phyloP scores from a whole-genome alignment of 2,329 filamentous ascomycete species.

The Aspergillus vadensis region DNA sequence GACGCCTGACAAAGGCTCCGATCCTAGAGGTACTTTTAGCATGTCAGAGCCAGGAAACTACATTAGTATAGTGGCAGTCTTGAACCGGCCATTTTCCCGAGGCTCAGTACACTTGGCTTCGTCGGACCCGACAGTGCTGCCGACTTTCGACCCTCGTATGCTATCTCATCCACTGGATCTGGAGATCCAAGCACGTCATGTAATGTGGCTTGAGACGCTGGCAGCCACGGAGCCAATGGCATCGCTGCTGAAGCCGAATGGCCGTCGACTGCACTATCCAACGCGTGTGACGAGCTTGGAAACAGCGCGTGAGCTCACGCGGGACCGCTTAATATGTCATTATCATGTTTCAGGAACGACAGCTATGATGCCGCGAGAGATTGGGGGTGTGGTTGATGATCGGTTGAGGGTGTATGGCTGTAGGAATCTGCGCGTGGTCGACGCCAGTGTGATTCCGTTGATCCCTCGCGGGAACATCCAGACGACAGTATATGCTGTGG shows the following conservation, averaged over 20 bases:
- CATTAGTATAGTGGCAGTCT: slow-evolving; percentile 25
- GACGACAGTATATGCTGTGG: slow-evolving; percentile 12
- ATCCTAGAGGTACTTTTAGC: slow-evolving; percentile 15
- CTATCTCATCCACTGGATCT: slow-evolving; percentile 49
- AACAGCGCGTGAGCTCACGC: slow-evolving; percentile 20
- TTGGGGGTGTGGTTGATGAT: slow-evolving; percentile 13
- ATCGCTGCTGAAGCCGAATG: slow-evolving; percentile 35
- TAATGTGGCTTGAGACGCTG: slow-evolving; percentile 37
- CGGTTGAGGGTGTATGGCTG: slow-evolving; percentile 12
- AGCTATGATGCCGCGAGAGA: slow-evolving; percentile 9
- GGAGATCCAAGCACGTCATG: slow-evolving; percentile 41
- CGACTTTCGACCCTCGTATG: slow-evolving; percentile 48
- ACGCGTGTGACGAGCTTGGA: slow-evolving; percentile 14
- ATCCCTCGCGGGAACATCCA: slow-evolving; percentile 13
- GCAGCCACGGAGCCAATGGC: slow-evolving; percentile 33
- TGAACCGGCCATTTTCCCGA: slow-evolving; percentile 35
- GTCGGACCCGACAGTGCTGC: slow-evolving; percentile 33
- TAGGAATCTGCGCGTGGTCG: slow-evolving; percentile 13
- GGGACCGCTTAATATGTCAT: slow-evolving; percentile 16
- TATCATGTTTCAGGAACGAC: slow-evolving; percentile 11
- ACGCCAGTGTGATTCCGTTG: slow-evolving; percentile 12
- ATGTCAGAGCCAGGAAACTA: slow-evolving; percentile 20
- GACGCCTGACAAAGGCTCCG: slow-evolving; percentile 10
- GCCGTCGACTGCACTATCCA: slow-evolving; percentile 22
- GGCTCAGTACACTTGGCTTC: slow-evolving; percentile 45